Base-by-base conservation (phyloP, 768 basidiomycete genomes). In the Mycena rosella region DNA sequence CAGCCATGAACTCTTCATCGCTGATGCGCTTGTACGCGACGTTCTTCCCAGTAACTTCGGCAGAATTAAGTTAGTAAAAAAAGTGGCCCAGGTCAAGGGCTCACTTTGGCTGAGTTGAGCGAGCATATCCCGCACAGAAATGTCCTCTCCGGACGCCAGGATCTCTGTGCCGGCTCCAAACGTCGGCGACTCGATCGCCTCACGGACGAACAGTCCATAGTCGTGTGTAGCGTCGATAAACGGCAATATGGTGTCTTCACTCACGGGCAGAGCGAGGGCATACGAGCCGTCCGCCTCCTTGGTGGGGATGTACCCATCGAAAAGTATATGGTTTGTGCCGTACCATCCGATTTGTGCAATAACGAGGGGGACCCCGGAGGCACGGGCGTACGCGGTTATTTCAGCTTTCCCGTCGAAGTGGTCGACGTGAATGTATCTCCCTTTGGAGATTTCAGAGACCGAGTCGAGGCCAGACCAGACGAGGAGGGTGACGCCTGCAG, bases 41-140 rank as follows among this genome's bases (percentile, higher is more conserved):
- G 5, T 67, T 60, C 45, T 60, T 67, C 13, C 65, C 65, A 11
- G 65, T 61, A 26, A 61, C 65, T 66, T n/a, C 14, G 20, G n/a
- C 27, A 40, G 2, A 53, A 29, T 6, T 22, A 10, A 9, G 26
- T 44, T 5, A 20, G 27, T 32, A 10, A 9, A 10, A n/a, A 4
- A 24, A 20, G 5, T 17, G 27, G 20, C 13, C 5, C 2, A n/a
- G 38, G 22, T 17, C 0, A 18, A n/a, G 4, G 32, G 42, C 57
- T 1, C 24, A 66, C 64, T 40, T 45, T 67, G 15, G 9, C 48
- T n/a, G 22, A 67, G 59, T 51, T 67, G 63, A 20, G 13, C 10
- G 3, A 48, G 6, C 63, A 53, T 51, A 4, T 64, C 63, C 3
- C 29, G 26, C 11, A 49, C 13, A 18, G 63, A 53, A 5, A 64